Conservation (phyloP, 2,329 filamentous ascomycete species). For the Bipolaris sorokiniana region DNA sequence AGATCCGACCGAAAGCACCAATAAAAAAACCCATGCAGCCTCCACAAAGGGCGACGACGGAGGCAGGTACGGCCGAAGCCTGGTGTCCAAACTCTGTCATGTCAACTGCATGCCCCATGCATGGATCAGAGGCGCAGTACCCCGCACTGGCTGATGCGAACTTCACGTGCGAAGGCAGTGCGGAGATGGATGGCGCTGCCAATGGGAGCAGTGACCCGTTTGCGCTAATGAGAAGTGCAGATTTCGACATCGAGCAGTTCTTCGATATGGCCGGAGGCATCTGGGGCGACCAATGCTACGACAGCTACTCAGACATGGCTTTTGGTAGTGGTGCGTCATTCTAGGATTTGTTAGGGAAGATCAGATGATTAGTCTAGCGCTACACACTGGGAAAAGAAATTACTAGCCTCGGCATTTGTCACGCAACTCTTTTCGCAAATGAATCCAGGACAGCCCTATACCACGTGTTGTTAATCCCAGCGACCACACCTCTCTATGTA, state of each 20-base stretch:
- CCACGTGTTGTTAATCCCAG: neutral
- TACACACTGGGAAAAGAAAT: neutral
- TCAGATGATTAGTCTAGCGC: neutral
- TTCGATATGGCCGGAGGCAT: constrained; percentile 38
- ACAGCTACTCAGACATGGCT: constrained; percentile 30
- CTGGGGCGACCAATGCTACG: constrained; percentile 35
- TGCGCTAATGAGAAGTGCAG: constrained; percentile 28
- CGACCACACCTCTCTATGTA: neutral
- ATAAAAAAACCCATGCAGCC: constrained; percentile 4
- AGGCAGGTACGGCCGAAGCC: constrained; percentile 13
- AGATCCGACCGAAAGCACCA: constrained; percentile 21
- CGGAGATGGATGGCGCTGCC: constrained; percentile 5
- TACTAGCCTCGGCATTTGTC: no score
- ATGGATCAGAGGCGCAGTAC: neutral
- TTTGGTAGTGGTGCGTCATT: constrained; percentile 22
- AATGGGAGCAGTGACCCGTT: constrained; percentile 25
- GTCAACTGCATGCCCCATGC: constrained; percentile 7
- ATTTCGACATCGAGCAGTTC: constrained; percentile 45
- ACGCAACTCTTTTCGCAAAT: neutral
- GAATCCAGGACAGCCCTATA: neutral
- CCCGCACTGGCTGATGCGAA: neutral
- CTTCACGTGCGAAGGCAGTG: constrained; percentile 5
- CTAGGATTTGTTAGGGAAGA: neutral
- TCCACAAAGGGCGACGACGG: constrained; percentile 7
- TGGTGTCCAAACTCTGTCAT: constrained; percentile 15